Percentiles rank a stretch among this genome's conserved stretches.
These are phyloP conservation scores for Coprinopsis marcescibilis DNA, from an alignment of 768 basidiomycete genomes.

Conservation along the genomic window DNA sequence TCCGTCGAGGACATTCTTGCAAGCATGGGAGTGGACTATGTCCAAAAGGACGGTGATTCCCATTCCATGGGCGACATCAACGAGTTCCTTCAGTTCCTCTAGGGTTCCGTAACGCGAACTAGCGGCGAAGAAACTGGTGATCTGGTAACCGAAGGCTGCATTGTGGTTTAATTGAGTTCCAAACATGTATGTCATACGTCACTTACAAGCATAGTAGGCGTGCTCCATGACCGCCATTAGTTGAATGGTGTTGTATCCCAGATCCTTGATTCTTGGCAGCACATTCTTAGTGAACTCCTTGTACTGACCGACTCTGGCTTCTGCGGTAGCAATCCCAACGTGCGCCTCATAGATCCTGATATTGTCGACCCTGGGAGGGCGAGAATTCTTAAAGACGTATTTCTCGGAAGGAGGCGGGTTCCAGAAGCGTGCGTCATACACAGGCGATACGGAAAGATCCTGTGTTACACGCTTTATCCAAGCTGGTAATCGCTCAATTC, in stretches of 20 bases:
- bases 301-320: constrained; percentile 87
- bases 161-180: neutral
- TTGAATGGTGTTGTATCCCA: constrained; percentile 97
- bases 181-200: neutral
- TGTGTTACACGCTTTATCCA: constrained; percentile 98
- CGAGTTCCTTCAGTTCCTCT: constrained; percentile 90
- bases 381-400: constrained; percentile 79
- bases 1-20: constrained; percentile 95
- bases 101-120: constrained; percentile 95
- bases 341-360: constrained; percentile 95
- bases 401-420: constrained; percentile 71
- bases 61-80: constrained; percentile 93
- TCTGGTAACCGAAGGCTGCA: constrained; percentile 94
- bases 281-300: constrained; percentile 87
- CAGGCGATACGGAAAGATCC: constrained; percentile 80
- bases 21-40: constrained; percentile 96
- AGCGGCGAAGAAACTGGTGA: constrained; percentile 95
- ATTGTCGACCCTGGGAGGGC: constrained; percentile 60
- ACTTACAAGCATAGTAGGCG: constrained; percentile 92
- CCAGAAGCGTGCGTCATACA: constrained; percentile 99
- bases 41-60: constrained; percentile 92
- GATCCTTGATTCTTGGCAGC: constrained; percentile 80
- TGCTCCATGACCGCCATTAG: constrained; percentile 99
- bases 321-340: constrained; percentile 91
- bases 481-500: constrained; percentile 87